Percentiles rank a stretch among this genome's conserved stretches.
Evolutionary conservation across 2,329 filamentous ascomycete species (phyloP).

Genomic region (Periconia macrospinosa): DNA sequence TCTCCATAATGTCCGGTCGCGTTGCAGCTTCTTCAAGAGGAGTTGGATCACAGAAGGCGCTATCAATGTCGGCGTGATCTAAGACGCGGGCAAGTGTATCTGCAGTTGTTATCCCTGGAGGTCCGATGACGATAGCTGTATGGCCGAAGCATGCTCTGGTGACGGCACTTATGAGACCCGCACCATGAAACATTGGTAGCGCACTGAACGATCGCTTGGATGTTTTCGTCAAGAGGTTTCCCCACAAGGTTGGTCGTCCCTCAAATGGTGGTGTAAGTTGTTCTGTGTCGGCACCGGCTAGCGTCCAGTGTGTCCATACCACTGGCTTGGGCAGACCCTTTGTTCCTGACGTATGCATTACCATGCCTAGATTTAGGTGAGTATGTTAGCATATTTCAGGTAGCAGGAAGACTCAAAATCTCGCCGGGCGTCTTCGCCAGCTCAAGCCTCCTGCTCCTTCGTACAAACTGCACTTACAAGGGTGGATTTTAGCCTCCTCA

Average conservation of each 20-base stretch:
- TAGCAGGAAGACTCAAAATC: too few species aligned
- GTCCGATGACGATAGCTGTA: slow-evolving; percentile 21
- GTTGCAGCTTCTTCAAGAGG: slow-evolving; percentile 24
- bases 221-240: slow-evolving; percentile 3
- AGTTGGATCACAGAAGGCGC: slow-evolving; percentile 16
- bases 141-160: slow-evolving; percentile 18
- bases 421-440: too few species aligned
- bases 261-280: slow-evolving; percentile 20
- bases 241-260: slow-evolving; percentile 21
- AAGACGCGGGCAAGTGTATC: slow-evolving; percentile 20
- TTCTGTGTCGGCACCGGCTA: slow-evolving; percentile 20
- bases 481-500: slow-evolving; percentile 35
- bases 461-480: slow-evolving; percentile 9
- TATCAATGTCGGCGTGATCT: slow-evolving; percentile 20
- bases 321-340: slow-evolving; percentile 44
- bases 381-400: not conserved
- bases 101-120: slow-evolving; percentile 15
- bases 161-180: slow-evolving; percentile 18
- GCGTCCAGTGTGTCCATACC: slow-evolving; percentile 27
- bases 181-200: slow-evolving; percentile 22
- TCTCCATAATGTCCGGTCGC: slow-evolving; percentile 17
- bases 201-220: slow-evolving; percentile 19
- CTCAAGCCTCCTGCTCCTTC: too few species aligned
- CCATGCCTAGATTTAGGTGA: slow-evolving; percentile 9
- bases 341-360: slow-evolving; percentile 43